Evolutionary conservation across 2,329 filamentous ascomycete species (phyloP).

Genomic region (Xylaria sp.): DNA sequence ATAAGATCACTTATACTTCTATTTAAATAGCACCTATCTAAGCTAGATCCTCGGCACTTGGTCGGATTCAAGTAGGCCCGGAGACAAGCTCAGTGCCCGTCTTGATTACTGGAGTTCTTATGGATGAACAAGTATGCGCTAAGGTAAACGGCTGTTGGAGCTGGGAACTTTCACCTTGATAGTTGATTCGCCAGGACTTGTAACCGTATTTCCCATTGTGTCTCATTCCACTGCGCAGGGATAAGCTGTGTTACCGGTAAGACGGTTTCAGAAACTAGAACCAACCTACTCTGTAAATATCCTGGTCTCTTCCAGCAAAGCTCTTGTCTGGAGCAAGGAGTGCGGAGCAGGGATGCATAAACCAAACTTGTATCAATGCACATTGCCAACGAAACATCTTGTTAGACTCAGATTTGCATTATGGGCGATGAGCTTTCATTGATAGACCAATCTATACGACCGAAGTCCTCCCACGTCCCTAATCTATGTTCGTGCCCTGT

Average conservation of each 20-base stretch:
- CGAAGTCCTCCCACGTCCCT: background rate
- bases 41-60: background rate
- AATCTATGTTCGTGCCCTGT: background rate
- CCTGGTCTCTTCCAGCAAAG: background rate
- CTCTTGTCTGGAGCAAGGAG: background rate
- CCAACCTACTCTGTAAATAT: background rate
- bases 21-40: background rate
- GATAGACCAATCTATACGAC: constrained; percentile 12
- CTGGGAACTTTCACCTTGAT: background rate
- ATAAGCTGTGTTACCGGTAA: background rate
- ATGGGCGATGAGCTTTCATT: background rate
- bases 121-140: background rate
- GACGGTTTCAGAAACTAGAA: background rate
- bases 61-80: background rate
- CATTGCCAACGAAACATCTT: background rate
- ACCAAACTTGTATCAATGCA: background rate
- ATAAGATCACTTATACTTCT: too few species aligned
- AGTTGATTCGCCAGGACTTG: background rate
- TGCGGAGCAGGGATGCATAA: background rate
- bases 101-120: background rate
- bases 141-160: background rate
- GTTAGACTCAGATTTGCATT: background rate
- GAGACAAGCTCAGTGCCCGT: background rate
- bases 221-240: background rate
- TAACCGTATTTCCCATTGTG: background rate